Conservation (phyloP, 1,284 basidiomycete genomes). For the Pseudomicrostroma phylloplanum region DNA sequence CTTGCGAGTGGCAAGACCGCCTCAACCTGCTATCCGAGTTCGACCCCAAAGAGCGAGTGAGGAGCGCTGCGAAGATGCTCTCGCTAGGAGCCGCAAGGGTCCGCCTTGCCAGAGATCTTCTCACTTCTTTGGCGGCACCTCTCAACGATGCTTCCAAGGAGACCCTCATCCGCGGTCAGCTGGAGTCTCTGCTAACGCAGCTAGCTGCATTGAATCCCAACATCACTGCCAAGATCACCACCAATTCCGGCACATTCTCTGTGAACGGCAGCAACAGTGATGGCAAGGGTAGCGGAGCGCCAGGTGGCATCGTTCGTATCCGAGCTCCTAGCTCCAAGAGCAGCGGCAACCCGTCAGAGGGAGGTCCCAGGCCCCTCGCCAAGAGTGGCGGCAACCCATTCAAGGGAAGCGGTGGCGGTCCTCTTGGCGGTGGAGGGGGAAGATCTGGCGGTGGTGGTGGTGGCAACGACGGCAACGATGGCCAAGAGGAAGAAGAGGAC, state of each 20-base stretch:
- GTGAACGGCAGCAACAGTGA: constrained; percentile 17
- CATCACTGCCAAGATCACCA: constrained; percentile 35
- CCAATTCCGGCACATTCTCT: constrained; percentile 22
- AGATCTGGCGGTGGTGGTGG: constrained; percentile 14
- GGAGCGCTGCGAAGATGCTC: constrained; percentile 30
- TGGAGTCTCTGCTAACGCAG: constrained; percentile 41
- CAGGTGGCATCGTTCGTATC: constrained; percentile 33
- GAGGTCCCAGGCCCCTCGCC: constrained; percentile 24
- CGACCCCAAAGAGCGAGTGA: constrained; percentile 36
- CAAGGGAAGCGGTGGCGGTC: constrained; percentile 20
- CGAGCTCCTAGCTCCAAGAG: constrained; percentile 17
- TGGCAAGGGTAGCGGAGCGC: constrained; percentile 19
- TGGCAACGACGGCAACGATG: constrained; percentile 20
- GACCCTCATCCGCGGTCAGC: constrained; percentile 39
- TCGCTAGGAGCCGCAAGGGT: constrained; percentile 37
- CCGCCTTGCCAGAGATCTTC: constrained; percentile 38
- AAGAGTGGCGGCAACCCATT: constrained; percentile 22
- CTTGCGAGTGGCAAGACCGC: constrained; percentile 46
- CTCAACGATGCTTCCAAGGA: constrained; percentile 39
- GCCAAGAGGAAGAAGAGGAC: constrained; percentile 38
- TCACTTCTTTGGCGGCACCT: constrained; percentile 33
- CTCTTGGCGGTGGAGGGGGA: constrained; percentile 11
- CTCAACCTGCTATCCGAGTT: constrained; percentile 39
- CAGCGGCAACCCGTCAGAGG: constrained; percentile 13
- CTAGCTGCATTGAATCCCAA: constrained; percentile 40